Base-by-base conservation (phyloP, 1,284 basidiomycete genomes). In the Trametes polyzona region DNA sequence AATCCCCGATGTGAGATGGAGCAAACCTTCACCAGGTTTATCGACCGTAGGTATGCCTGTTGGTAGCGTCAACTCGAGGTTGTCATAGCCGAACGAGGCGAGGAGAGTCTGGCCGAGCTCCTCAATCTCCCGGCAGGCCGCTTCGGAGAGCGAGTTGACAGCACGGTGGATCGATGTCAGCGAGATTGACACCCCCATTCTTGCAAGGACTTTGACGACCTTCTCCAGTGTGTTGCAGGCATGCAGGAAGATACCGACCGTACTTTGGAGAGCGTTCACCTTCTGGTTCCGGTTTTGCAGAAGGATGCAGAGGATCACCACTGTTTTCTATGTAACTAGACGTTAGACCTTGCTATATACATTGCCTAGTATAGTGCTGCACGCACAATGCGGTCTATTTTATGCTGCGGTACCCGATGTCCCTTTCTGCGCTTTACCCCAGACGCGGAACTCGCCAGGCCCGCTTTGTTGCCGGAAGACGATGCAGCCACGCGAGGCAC, bases 61-160 rank as follows among this genome's bases (percentile, higher is more conserved):
- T 17, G 70, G 65, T 8, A 73, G 39, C n/a, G 67, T 58, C 3
- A 71, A 41, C 32, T 74, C 72, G 43, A 74, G 66, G 47, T 74
- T 75, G 56, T 75, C 69, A 37, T n/a, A 43, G 5, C 14, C 26
- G 46, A 62, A 65, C 4, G 59, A 50, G 5, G 58, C 58, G 10
- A 61, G 40, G 4, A 67, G 54, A 2, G 65, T 67, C 46, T 64
- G 57, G 2, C 60, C 68, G 10, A 72, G 59, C 11, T 51, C 33
- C 2, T 52, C 32, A 4, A 72, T 23, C 0, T 30, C 44, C 1
- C 42, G 23, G 1, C 6, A 4, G 9, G 67, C 47, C 19, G 68
- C 55, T 2, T 26, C 23, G 2, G 70, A 69, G 4, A 72, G 52
- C 1, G 65, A 61, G 7, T 44, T 40, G 21, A 69, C 59, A 0